Evolutionary conservation across 371 early-diverging fungal genomes (phyloP).

Genomic region (Basidiobolus meristosporus): DNA sequence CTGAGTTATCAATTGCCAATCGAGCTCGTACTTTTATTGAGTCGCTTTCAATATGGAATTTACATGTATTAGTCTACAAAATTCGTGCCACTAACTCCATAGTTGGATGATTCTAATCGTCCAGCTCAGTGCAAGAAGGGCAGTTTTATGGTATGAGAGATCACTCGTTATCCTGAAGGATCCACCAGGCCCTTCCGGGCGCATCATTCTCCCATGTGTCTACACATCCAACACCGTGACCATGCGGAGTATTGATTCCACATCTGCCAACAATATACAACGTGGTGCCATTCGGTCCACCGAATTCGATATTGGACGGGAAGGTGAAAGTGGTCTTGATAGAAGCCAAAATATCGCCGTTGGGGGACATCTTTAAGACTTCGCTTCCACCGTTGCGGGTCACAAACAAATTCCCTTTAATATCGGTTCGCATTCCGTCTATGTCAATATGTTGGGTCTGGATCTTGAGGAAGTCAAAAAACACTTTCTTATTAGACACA

Average conservation of each 20-base stretch:
- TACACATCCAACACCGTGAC: constrained; percentile 4
- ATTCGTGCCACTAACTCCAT: no score
- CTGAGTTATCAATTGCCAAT: no score
- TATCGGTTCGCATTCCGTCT: constrained; percentile 28
- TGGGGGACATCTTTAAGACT: constrained; percentile 12
- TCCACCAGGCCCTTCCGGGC: no score
- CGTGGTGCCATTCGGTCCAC: constrained; percentile 14
- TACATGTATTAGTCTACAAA: no score
- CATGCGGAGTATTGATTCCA: background rate
- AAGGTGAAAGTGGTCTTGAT: constrained; percentile 10
- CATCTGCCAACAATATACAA: constrained; percentile 23
- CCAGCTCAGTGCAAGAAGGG: no score
- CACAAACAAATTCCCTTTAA: constrained; percentile 19
- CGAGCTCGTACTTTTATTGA: no score
- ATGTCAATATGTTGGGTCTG: constrained; percentile 16
- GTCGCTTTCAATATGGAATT: no score
- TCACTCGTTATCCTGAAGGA: no score
- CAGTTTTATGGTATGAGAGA: no score
- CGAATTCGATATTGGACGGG: constrained; percentile 24
- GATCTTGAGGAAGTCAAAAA: constrained; percentile 16
- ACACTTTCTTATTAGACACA: constrained; percentile 5
- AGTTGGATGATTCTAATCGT: no score
- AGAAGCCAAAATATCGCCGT: constrained; percentile 10
- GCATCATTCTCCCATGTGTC: no score
- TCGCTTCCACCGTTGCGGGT: constrained; percentile 17